Percentiles rank a stretch among this genome's conserved stretches.
Conservation (phyloP, 345 rosid genomes). For the Psidium friedrichsthalianum region DNA sequence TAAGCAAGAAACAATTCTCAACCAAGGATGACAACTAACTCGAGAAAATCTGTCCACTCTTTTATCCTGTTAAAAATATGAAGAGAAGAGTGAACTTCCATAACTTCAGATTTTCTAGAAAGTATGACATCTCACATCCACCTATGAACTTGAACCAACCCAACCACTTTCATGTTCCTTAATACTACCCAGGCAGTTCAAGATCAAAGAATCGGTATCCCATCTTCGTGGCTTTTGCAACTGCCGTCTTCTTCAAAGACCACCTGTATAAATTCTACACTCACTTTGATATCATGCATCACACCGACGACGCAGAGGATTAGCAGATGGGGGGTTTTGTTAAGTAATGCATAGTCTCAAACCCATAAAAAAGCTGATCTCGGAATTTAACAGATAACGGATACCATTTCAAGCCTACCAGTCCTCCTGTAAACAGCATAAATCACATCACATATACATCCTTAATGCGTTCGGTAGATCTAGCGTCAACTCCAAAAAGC, state of each 20-base stretch:
- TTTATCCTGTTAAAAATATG: background rate
- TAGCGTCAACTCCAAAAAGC: background rate
- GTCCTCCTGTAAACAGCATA: background rate
- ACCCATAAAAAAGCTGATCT: background rate
- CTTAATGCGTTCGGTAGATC: background rate
- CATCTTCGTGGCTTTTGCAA: background rate
- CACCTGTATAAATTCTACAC: background rate
- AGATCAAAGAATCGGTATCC: background rate
- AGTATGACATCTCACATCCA: background rate
- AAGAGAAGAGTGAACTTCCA: background rate
- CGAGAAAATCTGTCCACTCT: background rate
- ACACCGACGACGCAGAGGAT: background rate
- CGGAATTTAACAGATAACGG: background rate
- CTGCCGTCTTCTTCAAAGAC: background rate
- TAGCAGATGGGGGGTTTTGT: background rate
- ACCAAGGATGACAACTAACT: background rate
- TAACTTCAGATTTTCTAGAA: background rate
- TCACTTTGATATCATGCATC: background rate
- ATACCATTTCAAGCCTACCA: background rate
- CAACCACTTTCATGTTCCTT: background rate
- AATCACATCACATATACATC: background rate
- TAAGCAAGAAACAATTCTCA: background rate
- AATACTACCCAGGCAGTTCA: background rate
- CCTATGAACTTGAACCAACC: background rate
- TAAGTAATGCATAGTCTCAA: background rate